phyloP scores from a whole-genome alignment of 768 basidiomycete species.

The Antrodiella citrinella region DNA sequence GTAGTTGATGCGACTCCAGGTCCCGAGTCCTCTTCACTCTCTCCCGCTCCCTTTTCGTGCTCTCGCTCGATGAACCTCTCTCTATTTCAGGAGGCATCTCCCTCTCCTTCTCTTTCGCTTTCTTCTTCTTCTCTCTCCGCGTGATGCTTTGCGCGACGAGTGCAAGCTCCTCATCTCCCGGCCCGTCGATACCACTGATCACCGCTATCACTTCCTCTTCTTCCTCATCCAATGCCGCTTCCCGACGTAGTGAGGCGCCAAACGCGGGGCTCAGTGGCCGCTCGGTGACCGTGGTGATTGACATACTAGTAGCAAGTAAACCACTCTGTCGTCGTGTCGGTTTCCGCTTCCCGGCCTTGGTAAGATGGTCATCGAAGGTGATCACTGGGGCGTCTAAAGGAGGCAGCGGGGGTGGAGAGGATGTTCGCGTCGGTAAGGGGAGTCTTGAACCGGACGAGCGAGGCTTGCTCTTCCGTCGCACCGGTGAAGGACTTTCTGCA shows the following conservation, averaged over 20 bases:
- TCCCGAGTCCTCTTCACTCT: slow-evolving; percentile 30
- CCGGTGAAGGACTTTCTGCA: slow-evolving; percentile 20
- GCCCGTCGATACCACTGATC: slow-evolving; percentile 22
- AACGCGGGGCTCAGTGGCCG: slow-evolving; percentile 63
- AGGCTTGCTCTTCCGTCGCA: slow-evolving; percentile 33
- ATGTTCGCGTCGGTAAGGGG: slow-evolving; percentile 12
- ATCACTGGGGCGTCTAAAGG: slow-evolving; percentile 15
- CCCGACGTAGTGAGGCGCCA: slow-evolving; percentile 49
- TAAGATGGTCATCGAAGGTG: slow-evolving; percentile 24
- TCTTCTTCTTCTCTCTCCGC: slow-evolving; percentile 45
- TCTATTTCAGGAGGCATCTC: slow-evolving; percentile 12
- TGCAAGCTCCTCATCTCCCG: slow-evolving; percentile 28
- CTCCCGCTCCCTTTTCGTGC: slow-evolving; percentile 26
- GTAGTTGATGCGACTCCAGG: slow-evolving; percentile 24
- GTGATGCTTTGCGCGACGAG: slow-evolving; percentile 26
- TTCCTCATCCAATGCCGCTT: slow-evolving; percentile 47
- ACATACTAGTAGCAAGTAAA: slow-evolving; percentile 35
- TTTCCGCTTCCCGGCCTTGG: slow-evolving; percentile 26
- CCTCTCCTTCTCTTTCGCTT: slow-evolving; percentile 31
- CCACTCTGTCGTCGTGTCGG: slow-evolving; percentile 41
- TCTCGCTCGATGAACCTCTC: slow-evolving; percentile 23
- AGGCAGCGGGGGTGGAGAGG: slow-evolving; percentile 26
- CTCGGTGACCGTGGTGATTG: slow-evolving; percentile 23
- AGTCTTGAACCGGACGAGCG: slow-evolving; percentile 30
- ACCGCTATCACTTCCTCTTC: slow-evolving; percentile 38